Evolutionary conservation across 371 early-diverging fungal genomes (phyloP), one percentile per base, ranked within the genome.

Genomic region (Mucor indicus): DNA sequence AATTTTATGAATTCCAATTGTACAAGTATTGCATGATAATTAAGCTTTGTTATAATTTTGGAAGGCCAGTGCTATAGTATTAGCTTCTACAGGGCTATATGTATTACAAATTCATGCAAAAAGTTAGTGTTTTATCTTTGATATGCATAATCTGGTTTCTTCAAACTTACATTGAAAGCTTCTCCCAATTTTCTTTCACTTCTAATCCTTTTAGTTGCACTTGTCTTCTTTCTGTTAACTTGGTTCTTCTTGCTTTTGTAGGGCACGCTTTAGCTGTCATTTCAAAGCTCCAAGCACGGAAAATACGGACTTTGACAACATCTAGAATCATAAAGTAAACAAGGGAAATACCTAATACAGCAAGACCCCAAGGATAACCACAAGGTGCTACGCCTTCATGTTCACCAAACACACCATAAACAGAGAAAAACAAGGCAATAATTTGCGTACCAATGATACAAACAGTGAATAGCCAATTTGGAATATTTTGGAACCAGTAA

Each of bases 361-460:
- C 60, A 6, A 82, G 43, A 12, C 87, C 87, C 82, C 79, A 69
- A 48, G 69, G 60, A 51, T 66, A 62, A 44, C 85, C 74, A 69
- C 79, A 55, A 66, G 83, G 59, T 61, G 72, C 75, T 48, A 77
- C 60, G 51, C 64, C 71, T 43, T 71, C 65, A 1, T 50, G 50
- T 31, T 62, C 62, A 41, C 75, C 70, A 58, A 70, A 69, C 11
- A 84, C 68, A 44, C 95, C 95, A 65, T 85, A 87, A 41, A 91
- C 81, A 30, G 92, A 87, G 57, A 94, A 87, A 55, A 94, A 67
- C 67, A 90, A 77, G 45, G 96, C 96, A 75, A 95, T 75, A 38
- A 94, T 77, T 72, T 95, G 96, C 7, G 94, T 95, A 29, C 89
- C 93, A 50, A 89, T 76, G 40, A 95, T 86, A 43, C 90, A 92